phyloP scores from a whole-genome alignment of 495 filamentous ascomycete species.

The Staphylotrichum longicolle region DNA sequence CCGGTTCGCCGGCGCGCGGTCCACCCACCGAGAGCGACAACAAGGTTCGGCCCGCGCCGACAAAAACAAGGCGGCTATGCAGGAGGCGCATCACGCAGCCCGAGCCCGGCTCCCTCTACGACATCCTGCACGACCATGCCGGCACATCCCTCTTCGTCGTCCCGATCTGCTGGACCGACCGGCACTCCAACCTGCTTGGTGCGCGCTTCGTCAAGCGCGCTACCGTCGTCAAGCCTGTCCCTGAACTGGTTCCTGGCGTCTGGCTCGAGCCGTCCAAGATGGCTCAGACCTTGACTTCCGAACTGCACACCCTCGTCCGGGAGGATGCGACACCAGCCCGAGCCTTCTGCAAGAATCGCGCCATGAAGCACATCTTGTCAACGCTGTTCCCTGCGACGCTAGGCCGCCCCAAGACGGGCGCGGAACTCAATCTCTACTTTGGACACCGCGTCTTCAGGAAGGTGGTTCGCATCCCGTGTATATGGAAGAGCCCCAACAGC shows the following conservation, averaged over 20 bases:
- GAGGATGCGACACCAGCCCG: constrained; percentile 8
- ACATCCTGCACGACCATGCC: constrained; percentile 47
- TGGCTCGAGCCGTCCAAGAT: constrained; percentile 30
- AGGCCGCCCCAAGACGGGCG: constrained; percentile 22
- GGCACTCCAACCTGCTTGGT: constrained; percentile 40
- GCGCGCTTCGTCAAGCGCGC: constrained; percentile 38
- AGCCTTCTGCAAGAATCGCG: constrained; percentile 27
- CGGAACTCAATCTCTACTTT: constrained; percentile 40
- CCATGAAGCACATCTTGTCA: constrained; percentile 37
- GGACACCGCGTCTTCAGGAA: constrained; percentile 33
- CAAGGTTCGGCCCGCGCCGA: constrained; percentile 2
- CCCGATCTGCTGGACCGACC: constrained; percentile 50
- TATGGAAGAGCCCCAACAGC: constrained; percentile 36
- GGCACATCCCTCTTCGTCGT: constrained; percentile 39
- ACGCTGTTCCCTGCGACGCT: constrained; percentile 39
- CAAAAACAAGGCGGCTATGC: constrained; percentile 3
- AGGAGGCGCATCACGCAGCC: constrained; percentile 30
- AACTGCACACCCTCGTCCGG: constrained; percentile 36
- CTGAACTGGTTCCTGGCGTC: constrained; percentile 19
- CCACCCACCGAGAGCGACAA: constrained; percentile 9
- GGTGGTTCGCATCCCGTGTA: constrained; percentile 35
- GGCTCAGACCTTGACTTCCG: constrained; percentile 29
- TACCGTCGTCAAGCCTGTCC: constrained; percentile 35
- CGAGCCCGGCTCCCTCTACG: constrained; percentile 46
- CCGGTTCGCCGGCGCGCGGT: constrained; percentile 14